Percentiles rank a stretch among this genome's conserved stretches.
Conservation (phyloP, 331 rosid species). For the Pyrus hybrid region DNA sequence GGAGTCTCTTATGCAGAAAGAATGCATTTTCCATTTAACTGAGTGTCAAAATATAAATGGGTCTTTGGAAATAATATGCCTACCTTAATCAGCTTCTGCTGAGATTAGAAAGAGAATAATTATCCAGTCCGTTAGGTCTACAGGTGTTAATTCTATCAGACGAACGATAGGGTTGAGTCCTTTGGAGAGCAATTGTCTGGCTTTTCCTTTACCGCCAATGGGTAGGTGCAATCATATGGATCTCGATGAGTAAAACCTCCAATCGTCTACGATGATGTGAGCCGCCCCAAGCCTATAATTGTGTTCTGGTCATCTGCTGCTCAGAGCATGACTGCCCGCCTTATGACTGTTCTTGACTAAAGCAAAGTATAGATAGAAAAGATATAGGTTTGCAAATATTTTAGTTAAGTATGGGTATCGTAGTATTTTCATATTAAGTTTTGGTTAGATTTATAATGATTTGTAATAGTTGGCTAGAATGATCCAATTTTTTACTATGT, state of each 20-base stretch:
- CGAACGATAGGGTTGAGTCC: constrained; percentile 98
- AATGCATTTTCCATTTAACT: neutral
- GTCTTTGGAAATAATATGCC: neutral
- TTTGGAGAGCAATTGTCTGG: constrained; percentile 94
- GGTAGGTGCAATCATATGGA: constrained; percentile 98
- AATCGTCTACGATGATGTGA: constrained; percentile 94
- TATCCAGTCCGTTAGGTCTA: neutral
- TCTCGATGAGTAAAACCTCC: constrained; percentile 99
- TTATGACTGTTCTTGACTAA: neutral
- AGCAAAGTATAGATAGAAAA: too few relatives aligned
- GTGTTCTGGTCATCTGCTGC: constrained; percentile 94
- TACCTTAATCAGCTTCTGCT: neutral
- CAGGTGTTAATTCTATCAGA: constrained; percentile 26
- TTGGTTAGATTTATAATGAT: too few relatives aligned
- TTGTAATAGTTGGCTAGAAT: too few relatives aligned
- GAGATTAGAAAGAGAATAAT: neutral
- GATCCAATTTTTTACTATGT: too few relatives aligned
- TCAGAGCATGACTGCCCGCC: constrained; percentile 89
- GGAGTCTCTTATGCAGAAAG: neutral
- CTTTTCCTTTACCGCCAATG: constrained; percentile 86
- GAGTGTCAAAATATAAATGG: neutral
- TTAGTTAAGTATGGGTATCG: too few relatives aligned
- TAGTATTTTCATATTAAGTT: too few relatives aligned
- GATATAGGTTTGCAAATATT: too few relatives aligned
- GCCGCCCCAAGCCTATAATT: constrained; percentile 95